Conservation (phyloP, 1,284 basidiomycete species). For the Leucoagaricus sp. region DNA sequence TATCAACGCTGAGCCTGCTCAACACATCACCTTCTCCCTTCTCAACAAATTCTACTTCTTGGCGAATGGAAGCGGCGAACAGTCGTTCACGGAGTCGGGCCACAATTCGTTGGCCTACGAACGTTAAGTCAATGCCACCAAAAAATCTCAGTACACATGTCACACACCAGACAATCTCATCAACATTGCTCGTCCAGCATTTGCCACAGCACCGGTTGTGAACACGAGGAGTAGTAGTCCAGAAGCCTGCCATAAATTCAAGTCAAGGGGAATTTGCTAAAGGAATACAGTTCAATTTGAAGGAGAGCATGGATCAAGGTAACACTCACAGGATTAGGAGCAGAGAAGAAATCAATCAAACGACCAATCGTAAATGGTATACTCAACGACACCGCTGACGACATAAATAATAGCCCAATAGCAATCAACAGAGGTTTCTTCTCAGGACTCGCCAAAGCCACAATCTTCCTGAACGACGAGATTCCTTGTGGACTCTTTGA, state of each 20-base stretch:
- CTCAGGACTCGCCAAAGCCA: slow-evolving; percentile 80
- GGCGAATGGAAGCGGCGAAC: slow-evolving; percentile 79
- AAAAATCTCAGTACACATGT: no score
- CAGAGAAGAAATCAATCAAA: slow-evolving; percentile 90
- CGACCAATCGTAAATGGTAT: slow-evolving; percentile 90
- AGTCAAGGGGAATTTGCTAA: slow-evolving; percentile 75
- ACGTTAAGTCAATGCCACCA: slow-evolving; percentile 3
- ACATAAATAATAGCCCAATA: slow-evolving; percentile 65
- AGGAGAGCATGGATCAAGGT: background rate
- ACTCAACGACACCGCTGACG: slow-evolving; percentile 85
- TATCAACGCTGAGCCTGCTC: slow-evolving; percentile 89
- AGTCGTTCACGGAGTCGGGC: slow-evolving; percentile 84
- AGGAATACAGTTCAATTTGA: slow-evolving; percentile 9
- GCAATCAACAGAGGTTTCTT: slow-evolving; percentile 71
- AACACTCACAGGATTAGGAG: slow-evolving; percentile 67
- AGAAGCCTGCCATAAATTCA: slow-evolving; percentile 84
- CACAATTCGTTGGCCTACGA: slow-evolving; percentile 88
- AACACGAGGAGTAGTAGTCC: slow-evolving; percentile 78
- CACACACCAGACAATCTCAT: slow-evolving; percentile 80
- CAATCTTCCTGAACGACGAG: slow-evolving; percentile 74
- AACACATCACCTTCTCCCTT: slow-evolving; percentile 93
- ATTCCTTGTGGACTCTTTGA: slow-evolving; percentile 35
- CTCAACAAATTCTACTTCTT: slow-evolving; percentile 94
- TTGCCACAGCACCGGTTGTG: slow-evolving; percentile 85
- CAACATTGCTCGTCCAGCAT: slow-evolving; percentile 85